Base-by-base conservation (phyloP, 2,329 filamentous ascomycete species). In the Verticillium longisporum region DNA sequence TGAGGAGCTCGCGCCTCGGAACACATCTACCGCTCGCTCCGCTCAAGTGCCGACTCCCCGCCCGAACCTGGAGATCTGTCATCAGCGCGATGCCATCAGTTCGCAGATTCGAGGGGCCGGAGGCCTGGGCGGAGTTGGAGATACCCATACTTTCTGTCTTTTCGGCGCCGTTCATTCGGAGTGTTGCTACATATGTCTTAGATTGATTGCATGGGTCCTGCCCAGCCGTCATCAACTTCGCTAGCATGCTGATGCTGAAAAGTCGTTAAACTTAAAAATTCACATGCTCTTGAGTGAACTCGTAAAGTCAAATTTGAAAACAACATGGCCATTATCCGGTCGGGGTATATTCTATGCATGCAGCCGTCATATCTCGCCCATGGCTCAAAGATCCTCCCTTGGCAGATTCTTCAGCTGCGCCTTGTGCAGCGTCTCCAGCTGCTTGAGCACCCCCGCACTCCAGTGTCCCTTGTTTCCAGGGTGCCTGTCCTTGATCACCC, bases 1-100 rank as follows among this genome's bases (percentile, higher is more conserved):
- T 86, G 85, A 82, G 71, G 71, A 31, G n/a, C 41, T 50, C 41
- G 41, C 41, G n/a, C 18, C 41, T 50, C 41, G n/a, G 41, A 50
- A 50, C 7, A 10, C 41, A 50, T 21, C 41, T n/a, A 50, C 41
- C 18, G 18, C 41, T 50, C 41, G 41, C 41, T 50, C 41, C 41
- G 41, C 41, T 10, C 41, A 50, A 26, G 41, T n/a, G 41, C 41
- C 41, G n/a, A 26, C 41, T 26, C 41, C 41, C 41, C 41, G 41
- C n/a, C 41, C 41, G 41, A 50, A 10, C 41, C 41, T 50, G 9
- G 41, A 50, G 41, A 50, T 18, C 41, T 50, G 41, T 21, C 41
- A 50, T 26, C 41, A 50, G 41, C n/a, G 41, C 18, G 41, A 50
- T 50, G 41, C 41, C 41, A 50, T 50, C n/a, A n/a, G 26, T 26